Base-by-base conservation (phyloP, 257 asterid genomes). In the Nicotiana noctiflora region DNA sequence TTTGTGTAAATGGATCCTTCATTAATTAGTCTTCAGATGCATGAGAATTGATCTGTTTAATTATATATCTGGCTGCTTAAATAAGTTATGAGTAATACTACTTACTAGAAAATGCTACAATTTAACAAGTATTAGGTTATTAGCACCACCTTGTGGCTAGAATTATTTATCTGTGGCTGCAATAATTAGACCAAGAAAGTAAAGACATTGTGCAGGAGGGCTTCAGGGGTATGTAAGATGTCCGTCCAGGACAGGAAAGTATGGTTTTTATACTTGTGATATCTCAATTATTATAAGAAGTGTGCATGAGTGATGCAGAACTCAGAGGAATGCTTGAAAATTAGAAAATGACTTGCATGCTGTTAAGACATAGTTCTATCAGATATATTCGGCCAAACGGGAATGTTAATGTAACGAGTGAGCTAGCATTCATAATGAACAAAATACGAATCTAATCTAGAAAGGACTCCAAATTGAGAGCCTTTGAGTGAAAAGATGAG, bases 131-230 rank as follows among this genome's bases (percentile, higher is more conserved):
- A 21, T 12, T 19, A 40, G 21, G 44, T 32, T 40, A 40, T 19
- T 19, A 40, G 23, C 34, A 5, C 57, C 77, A 68, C 32, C 55
- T 40, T 68, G 77, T 40, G 77, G 57, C 23, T 44, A 40, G 59
- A 70, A 44, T 19, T 70, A 44, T 70, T 70, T 70, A 70, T 44
- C 31, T 70, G 77, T 21, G 34, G 11, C 57, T 8, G 19, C 23
- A 19, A 70, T 70, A 44, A 70, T 40, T 44, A 19, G 77, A 70
- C 34, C 77, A 70, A 70, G 77, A 44, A 70, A 34, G 77, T 59
- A 70, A 21, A 44, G 13, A 40, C 57, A 40, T 13, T 70, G 77
- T 70, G 59, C 77, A 70, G 57, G 77, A 19, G 23, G 23, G 13
- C 19, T 70, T 70, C 78, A 72, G 37, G 68, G 56, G 57, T 68